Conservation (phyloP, 2,329 filamentous ascomycete genomes). For the Macrophomina pseudophaseolina region DNA sequence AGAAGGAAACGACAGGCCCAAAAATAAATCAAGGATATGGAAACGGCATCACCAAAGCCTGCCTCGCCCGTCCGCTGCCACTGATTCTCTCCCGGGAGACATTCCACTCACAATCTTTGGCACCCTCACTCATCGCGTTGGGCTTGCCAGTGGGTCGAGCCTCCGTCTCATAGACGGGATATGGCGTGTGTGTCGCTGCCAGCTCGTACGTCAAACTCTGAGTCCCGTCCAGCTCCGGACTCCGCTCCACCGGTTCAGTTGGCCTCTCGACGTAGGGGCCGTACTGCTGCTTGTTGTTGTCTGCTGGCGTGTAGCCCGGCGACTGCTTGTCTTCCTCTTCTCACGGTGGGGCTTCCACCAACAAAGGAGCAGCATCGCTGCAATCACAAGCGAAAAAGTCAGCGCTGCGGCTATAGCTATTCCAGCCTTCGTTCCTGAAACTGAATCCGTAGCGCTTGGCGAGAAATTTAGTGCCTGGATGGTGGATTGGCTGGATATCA, state of each 20-base stretch:
- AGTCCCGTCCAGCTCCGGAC: not conserved
- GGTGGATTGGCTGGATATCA: slow-evolving; percentile 1
- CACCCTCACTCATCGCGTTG: not conserved
- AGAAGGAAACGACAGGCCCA: too few species aligned
- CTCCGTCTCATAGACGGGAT: not conserved
- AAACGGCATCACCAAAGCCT: too few species aligned
- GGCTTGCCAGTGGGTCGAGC: not conserved
- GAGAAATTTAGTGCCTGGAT: slow-evolving; percentile 30
- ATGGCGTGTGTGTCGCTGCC: not conserved
- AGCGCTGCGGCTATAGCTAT: not conserved
- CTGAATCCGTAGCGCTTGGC: not conserved
- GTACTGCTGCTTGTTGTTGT: not conserved
- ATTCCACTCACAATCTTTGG: not conserved
- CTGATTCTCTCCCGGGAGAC: too few species aligned
- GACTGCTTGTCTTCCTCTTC: not conserved
- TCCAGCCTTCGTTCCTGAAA: not conserved
- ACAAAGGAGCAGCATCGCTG: not conserved
- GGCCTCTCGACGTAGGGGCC: not conserved
- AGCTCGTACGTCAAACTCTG: not conserved
- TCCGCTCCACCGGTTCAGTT: not conserved
- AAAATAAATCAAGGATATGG: too few species aligned
- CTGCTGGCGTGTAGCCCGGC: not conserved
- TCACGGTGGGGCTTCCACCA: not conserved
- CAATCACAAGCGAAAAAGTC: not conserved
- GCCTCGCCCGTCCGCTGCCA: too few species aligned